A percentile compares a stretch with the other conserved stretches of the same genome.
Conservation (phyloP, 768 basidiomycete species). For the Mycena galericulata region DNA sequence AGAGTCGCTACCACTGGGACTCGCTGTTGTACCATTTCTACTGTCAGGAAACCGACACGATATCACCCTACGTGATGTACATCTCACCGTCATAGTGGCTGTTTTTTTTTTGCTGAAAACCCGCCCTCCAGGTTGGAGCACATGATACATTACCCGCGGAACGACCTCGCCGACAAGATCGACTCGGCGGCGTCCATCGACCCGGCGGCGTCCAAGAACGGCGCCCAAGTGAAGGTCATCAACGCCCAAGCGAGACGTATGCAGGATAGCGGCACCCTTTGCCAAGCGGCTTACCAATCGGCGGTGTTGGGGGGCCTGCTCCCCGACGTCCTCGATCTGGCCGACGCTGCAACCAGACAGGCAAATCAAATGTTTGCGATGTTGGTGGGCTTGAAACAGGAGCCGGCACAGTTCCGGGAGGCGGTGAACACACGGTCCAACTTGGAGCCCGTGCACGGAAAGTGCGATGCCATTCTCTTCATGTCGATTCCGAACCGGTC, state of each 20-base stretch:
- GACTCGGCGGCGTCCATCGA: too few species aligned
- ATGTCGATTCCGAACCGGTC: background rate
- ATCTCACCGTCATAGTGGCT: background rate
- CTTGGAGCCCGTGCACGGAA: background rate
- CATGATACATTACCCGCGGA: background rate
- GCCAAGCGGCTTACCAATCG: background rate
- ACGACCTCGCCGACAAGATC: too few species aligned
- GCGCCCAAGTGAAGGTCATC: too few species aligned
- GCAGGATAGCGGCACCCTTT: too few species aligned
- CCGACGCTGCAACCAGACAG: background rate
- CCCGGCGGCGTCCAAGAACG: too few species aligned
- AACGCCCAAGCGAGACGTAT: too few species aligned
- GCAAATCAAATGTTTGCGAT: background rate
- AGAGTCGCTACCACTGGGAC: slow-evolving; percentile 24
- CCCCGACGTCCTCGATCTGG: background rate
- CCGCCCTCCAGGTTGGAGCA: background rate
- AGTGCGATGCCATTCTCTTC: background rate
- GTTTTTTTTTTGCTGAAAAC: background rate
- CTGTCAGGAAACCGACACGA: background rate
- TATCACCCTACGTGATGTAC: slow-evolving; percentile 13
- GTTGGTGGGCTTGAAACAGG: background rate
- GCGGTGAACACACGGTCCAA: background rate
- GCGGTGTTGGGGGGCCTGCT: background rate
- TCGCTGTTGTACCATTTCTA: slow-evolving; percentile 16
- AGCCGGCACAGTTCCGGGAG: background rate